Evolutionary conservation across 371 early-diverging fungal genomes (phyloP), one percentile per base, ranked within the genome.

Genomic region (Rhizopus sp.): DNA sequence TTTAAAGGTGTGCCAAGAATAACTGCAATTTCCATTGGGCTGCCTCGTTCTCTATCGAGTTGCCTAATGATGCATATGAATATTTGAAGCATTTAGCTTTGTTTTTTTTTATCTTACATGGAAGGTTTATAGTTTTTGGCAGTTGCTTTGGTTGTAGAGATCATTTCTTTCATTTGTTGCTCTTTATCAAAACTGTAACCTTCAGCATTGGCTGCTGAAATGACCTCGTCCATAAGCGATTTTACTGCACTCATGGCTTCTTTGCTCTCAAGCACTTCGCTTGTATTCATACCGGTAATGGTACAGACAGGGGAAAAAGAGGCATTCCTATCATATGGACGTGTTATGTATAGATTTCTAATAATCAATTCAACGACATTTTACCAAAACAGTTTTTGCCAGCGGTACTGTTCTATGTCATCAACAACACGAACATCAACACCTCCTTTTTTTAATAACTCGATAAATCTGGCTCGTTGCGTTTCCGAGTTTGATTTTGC

Each of bases 381-480:
- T 68, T 66, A 78, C 91, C 93, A 92, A n/a, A 90, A 84, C 5
- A 91, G 56, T 63, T 95, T 95, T 51, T 86, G 85, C 93, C 93
- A 93, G 7, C 93, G 86, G 17, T 80, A 72, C 7, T 64, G 64
- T 68, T 90, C 89, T 51, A 94, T 81, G 50, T 88, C 83, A 12
- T 82, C 79, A 0, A 81, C 64, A 8, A 71, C 53, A 50, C 72
- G 50, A 12, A 72, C 70, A 7, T 74, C 77, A 0, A 87, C 77
- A 6, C 82, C 87, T 4, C 85, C 85, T n/a, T 68, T 67, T 10
- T 59, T 62, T 57, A 86, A 70, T 15, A 74, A 52, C 1, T 60
- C 73, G 7, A 74, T 50, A 37, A 87, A 70, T 5, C 33, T 39
- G n/a, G 66, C 63, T 6, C 49, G 49, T 23, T 67, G 71, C 8